Percentiles rank a stretch among this genome's conserved stretches.
phyloP scores from a whole-genome alignment of 176 grass and related monocot genomes.

The Themeda triandra region DNA sequence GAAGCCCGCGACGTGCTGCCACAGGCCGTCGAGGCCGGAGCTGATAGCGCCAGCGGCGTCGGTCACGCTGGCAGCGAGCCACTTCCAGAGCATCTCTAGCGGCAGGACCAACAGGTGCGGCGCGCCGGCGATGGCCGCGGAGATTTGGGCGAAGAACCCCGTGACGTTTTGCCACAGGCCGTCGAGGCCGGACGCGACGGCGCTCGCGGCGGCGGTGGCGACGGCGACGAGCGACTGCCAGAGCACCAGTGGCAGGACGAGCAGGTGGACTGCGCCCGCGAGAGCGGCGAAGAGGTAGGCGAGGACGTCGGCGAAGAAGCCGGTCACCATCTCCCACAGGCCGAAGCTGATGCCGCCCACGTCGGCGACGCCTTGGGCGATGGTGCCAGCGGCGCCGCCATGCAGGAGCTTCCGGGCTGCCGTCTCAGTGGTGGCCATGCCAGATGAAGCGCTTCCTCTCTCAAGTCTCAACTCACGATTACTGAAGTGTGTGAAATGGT shows the following conservation, averaged over 20 bases:
- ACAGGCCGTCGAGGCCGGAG: background rate
- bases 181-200: background rate
- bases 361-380: background rate
- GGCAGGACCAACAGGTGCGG: background rate
- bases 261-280: background rate
- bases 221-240: background rate
- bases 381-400: background rate
- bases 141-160: slow-evolving; percentile 11
- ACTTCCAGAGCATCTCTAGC: background rate
- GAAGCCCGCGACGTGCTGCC: background rate
- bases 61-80: background rate
- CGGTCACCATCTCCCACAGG: slow-evolving; percentile 17
- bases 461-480: background rate
- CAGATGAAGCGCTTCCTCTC: background rate
- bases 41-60: background rate
- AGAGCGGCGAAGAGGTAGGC: background rate
- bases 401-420: slow-evolving; percentile 36
- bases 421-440: slow-evolving; percentile 1
- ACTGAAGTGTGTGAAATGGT: background rate
- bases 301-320: slow-evolving; percentile 13
- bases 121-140: background rate
- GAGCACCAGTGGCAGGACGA: background rate
- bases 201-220: background rate
- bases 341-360: slow-evolving; percentile 10
- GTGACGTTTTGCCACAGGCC: background rate